Evolutionary conservation across 2,329 filamentous ascomycete genomes (phyloP).

Genomic region (Fusarium verticillioides): DNA sequence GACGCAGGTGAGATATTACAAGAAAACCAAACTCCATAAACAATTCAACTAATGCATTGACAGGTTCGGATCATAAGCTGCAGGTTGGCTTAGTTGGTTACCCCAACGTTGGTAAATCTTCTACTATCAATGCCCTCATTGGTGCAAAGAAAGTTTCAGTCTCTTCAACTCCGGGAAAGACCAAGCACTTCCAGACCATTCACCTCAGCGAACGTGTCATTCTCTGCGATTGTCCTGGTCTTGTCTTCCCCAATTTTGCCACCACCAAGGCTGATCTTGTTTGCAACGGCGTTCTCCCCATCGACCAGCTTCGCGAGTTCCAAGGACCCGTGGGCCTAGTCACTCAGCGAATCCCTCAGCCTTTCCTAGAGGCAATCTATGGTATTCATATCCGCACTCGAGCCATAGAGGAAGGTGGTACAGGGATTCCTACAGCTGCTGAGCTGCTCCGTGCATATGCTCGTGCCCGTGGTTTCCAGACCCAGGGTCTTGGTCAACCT

Average conservation of each 20-base stretch:
- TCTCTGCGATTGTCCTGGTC: slow-evolving; percentile 96
- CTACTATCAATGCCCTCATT: slow-evolving; percentile 98
- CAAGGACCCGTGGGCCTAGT: slow-evolving; percentile 87
- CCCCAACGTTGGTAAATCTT: slow-evolving; percentile 98
- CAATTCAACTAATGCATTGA: slow-evolving; percentile 17
- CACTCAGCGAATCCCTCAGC: slow-evolving; percentile 83
- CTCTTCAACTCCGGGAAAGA: slow-evolving; percentile 96
- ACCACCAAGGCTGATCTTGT: slow-evolving; percentile 96
- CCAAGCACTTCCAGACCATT: slow-evolving; percentile 99
- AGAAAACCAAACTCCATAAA: not conserved
- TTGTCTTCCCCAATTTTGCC: slow-evolving; percentile 98
- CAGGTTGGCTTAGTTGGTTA: slow-evolving; percentile 96
- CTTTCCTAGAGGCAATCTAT: slow-evolving; percentile 92
- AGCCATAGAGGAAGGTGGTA: slow-evolving; percentile 91
- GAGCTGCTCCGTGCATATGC: slow-evolving; percentile 91
- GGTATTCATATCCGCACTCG: slow-evolving; percentile 88
- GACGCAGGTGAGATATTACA: slow-evolving; percentile 58
- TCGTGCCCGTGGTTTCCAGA: slow-evolving; percentile 88
- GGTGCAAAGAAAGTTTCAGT: slow-evolving; percentile 99
- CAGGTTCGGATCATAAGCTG: slow-evolving; percentile 71
- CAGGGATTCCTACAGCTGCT: slow-evolving; percentile 82
- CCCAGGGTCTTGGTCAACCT: slow-evolving; percentile 87
- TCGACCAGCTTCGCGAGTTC: slow-evolving; percentile 95
- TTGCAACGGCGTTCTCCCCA: slow-evolving; percentile 92
- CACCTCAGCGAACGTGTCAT: slow-evolving; percentile 90